Evolutionary conservation across 805 yeast genomes (phyloP).

Genomic region (Clavispora phyllophila): DNA sequence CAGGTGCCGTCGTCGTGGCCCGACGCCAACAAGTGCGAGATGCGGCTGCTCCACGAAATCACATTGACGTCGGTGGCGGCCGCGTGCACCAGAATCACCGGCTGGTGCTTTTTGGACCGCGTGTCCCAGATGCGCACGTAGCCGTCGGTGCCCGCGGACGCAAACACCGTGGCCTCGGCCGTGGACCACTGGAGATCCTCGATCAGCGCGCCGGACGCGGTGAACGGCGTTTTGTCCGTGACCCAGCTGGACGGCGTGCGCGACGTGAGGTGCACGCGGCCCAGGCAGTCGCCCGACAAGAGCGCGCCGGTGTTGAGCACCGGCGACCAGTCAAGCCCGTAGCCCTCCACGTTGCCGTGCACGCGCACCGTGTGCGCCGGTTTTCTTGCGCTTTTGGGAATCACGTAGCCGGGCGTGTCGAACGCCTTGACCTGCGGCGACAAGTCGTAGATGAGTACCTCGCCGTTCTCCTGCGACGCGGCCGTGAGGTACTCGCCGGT

Average conservation of each 20-base stretch:
- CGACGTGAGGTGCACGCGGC: conserved; percentile 73
- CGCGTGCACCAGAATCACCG: conserved; percentile 81
- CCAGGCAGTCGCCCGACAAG: conserved; percentile 84
- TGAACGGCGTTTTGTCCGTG: conserved; percentile 80
- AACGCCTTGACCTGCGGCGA: conserved; percentile 76
- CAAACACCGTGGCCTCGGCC: conserved; percentile 87
- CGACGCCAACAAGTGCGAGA: conserved; percentile 81
- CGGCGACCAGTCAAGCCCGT: conserved; percentile 97
- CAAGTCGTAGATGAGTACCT: conserved; percentile 78
- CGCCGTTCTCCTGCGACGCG: conserved; percentile 85
- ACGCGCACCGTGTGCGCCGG: conserved; percentile 76
- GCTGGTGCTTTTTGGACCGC: conserved; percentile 84
- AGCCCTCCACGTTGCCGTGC: conserved; percentile 97
- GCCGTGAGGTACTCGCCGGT: conserved; percentile 86
- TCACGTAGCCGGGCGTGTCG: conserved; percentile 78
- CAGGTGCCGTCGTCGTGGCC: conserved; percentile 98
- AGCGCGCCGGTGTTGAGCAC: conserved; percentile 71
- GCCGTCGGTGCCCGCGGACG: conserved; percentile 93
- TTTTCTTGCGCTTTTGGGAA: conserved; percentile 71
- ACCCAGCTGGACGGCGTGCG: conserved; percentile 77
- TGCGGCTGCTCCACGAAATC: conserved; percentile 88
- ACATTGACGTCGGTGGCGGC: conserved; percentile 86
- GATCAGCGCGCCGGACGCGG: conserved; percentile 66
- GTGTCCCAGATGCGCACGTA: conserved; percentile 94
- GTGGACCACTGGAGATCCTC: conserved; percentile 98